Percentiles rank a stretch among this genome's conserved stretches.
Conservation (phyloP, 2,329 filamentous ascomycete genomes). For the Sordariomycetes sp. region DNA sequence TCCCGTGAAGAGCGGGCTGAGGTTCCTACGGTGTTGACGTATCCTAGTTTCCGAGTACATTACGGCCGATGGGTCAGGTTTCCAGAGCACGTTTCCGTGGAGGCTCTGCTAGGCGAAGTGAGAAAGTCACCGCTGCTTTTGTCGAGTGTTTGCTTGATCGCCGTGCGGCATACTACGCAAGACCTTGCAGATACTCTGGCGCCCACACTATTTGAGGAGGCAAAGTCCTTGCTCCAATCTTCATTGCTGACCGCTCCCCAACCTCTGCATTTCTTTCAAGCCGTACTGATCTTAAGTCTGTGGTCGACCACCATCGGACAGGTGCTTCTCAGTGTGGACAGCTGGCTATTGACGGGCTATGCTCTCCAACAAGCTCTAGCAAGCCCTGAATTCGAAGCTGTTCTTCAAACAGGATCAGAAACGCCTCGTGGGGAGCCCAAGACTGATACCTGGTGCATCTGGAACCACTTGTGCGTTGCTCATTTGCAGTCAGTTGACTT, state of each 20-base stretch:
- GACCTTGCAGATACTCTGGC: constrained; percentile 12
- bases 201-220: constrained; percentile 12
- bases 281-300: constrained; percentile 12
- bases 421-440: not conserved
- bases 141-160: constrained; percentile 15
- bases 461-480: constrained; percentile 16
- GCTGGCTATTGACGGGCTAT: constrained; percentile 16
- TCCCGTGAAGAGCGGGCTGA: no score
- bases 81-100: constrained; percentile 7
- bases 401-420: not conserved
- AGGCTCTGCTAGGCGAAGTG: constrained; percentile 5
- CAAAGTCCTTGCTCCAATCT: constrained; percentile 8
- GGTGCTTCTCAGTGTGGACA: constrained; percentile 15
- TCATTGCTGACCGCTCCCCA: constrained; percentile 10
- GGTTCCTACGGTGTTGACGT: constrained; percentile 4
- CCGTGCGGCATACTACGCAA: constrained; percentile 13
- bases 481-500: constrained; percentile 14
- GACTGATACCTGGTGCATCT: constrained; percentile 14
- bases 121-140: constrained; percentile 12
- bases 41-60: constrained; percentile 12
- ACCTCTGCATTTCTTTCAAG: constrained; percentile 14
- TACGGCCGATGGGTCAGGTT: constrained; percentile 17
- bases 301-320: constrained; percentile 18
- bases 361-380: constrained; percentile 14
- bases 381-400: constrained; percentile 10